These are phyloP conservation scores for Parascedosporium putredinis DNA, from an alignment of 2,329 filamentous ascomycete species.

Conservation along the genomic window DNA sequence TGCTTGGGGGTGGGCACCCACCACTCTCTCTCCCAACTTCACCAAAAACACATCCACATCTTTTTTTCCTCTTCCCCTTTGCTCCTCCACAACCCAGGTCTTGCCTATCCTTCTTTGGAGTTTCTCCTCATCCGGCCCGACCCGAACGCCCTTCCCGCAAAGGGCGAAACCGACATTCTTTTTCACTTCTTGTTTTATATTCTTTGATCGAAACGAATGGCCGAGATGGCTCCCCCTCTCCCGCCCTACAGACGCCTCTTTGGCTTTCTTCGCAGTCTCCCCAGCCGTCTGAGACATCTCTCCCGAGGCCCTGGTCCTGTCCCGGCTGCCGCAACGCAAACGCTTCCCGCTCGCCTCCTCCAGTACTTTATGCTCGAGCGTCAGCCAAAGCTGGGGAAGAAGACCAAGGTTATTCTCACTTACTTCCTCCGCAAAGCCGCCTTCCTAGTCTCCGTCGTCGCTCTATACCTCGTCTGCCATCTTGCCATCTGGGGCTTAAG, in stretches of 20 bases:
- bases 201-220: background rate
- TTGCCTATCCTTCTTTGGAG: no score
- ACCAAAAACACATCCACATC: no score
- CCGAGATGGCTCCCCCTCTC: background rate
- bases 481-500: conserved; percentile 36
- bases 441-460: conserved; percentile 21
- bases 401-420: background rate
- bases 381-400: background rate
- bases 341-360: background rate
- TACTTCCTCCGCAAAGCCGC: no score
- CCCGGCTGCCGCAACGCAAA: background rate
- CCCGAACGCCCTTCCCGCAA: no score
- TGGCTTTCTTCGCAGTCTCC: background rate
- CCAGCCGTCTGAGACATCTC: background rate
- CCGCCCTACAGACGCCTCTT: background rate
- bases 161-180: background rate
- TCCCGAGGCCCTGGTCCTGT: background rate
- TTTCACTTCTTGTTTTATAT: no score
- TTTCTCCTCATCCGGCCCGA: no score
- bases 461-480: conserved; percentile 31
- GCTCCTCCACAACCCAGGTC: no score
- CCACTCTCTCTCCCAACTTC: no score
- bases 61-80: no score
- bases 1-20: no score
- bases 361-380: no score